Conservation (phyloP, 1,284 basidiomycete species). For the Cutaneotrichosporon cavernicola region DNA sequence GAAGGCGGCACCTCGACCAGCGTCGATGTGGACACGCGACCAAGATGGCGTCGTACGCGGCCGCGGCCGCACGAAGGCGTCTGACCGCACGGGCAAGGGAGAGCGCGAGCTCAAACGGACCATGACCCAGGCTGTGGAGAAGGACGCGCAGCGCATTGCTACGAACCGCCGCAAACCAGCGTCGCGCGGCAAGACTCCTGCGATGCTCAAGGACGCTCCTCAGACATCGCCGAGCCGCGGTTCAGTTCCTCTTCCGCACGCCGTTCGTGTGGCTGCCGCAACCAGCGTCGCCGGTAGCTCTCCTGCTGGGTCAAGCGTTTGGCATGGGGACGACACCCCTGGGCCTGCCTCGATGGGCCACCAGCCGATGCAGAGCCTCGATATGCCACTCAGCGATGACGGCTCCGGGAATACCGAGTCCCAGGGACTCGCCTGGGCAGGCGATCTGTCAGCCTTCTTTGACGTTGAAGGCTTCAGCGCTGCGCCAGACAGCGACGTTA, state of each 20-base stretch:
- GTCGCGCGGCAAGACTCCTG: conserved; percentile 18
- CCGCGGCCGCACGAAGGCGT: conserved; percentile 12
- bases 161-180: conserved; percentile 14
- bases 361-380: conserved; percentile 31
- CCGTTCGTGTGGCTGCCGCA: conserved; percentile 5
- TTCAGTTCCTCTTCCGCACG: not conserved
- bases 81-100: conserved; percentile 16
- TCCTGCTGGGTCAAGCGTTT: conserved; percentile 30
- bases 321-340: conserved; percentile 8
- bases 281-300: conserved; percentile 30
- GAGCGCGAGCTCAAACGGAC: conserved; percentile 39
- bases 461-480: conserved; percentile 43
- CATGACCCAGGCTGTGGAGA: conserved; percentile 42
- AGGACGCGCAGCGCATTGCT: conserved; percentile 44
- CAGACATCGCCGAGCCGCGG: conserved; percentile 37
- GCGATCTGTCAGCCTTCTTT: conserved; percentile 45
- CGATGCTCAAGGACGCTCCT: conserved; percentile 25
- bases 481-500: conserved; percentile 11
- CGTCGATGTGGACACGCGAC: conserved; percentile 42
- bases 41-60: conserved; percentile 28
- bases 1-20: conserved; percentile 44
- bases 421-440: conserved; percentile 24
- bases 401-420: conserved; percentile 11
- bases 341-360: conserved; percentile 12
- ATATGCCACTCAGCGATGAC: conserved; percentile 49